phyloP scores from a whole-genome alignment of 2,329 filamentous ascomycete genomes.

The Paecilomyces variotii region DNA sequence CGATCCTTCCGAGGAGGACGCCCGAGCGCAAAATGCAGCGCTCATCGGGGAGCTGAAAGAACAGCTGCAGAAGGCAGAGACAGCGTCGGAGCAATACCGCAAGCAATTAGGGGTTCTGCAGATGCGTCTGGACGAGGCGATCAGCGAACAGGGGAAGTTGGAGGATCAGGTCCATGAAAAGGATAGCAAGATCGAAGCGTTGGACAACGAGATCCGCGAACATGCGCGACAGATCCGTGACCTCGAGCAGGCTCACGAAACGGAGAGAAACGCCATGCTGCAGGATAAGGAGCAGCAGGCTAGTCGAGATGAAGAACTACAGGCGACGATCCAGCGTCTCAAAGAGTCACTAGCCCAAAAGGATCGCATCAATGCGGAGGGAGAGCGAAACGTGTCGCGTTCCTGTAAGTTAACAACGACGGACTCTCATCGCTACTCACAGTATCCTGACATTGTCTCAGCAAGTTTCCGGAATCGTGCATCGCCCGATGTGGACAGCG shows the following conservation, averaged over 20 bases:
- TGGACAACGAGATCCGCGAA: constrained; percentile 81
- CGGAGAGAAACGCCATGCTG: constrained; percentile 75
- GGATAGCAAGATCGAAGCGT: constrained; percentile 70
- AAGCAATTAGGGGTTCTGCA: constrained; percentile 82
- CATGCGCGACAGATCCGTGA: constrained; percentile 76
- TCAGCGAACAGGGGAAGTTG: constrained; percentile 72
- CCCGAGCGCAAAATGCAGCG: constrained; percentile 69
- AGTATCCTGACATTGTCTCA: constrained; percentile 10
- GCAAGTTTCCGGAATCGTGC: constrained; percentile 44
- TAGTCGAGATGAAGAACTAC: constrained; percentile 81
- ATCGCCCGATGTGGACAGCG: constrained; percentile 59
- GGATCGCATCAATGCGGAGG: constrained; percentile 47
- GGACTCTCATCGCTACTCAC: background rate
- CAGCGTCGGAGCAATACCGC: constrained; percentile 65
- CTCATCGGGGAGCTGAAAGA: constrained; percentile 78
- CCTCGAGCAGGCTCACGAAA: constrained; percentile 86
- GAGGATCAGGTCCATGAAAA: constrained; percentile 84
- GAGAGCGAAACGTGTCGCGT: constrained; percentile 43
- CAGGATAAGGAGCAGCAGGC: constrained; percentile 87
- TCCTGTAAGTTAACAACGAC: constrained; percentile 35
- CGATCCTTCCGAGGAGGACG: constrained; percentile 57
- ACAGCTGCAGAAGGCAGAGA: constrained; percentile 72
- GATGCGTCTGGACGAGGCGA: constrained; percentile 73
- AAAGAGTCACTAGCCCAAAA: constrained; percentile 82
- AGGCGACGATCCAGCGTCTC: constrained; percentile 78